A percentile compares a stretch with the other conserved stretches of the same genome.
Conservation (phyloP, 257 asterid genomes). For the Solanum commersonii region DNA sequence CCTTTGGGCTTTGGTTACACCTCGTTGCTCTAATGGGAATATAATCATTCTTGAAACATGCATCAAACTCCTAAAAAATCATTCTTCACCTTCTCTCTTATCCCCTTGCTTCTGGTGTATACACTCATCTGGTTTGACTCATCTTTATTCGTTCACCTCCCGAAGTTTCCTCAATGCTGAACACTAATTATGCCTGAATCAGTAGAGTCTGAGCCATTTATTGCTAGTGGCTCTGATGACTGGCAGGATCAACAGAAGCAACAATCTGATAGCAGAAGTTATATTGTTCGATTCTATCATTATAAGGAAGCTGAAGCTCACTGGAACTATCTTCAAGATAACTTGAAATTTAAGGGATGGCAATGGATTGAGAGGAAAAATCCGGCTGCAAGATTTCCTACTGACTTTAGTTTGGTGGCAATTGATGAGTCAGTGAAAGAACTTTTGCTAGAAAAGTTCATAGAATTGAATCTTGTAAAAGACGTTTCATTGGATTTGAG, state of each 20-base stretch:
- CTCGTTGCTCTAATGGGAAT: background rate
- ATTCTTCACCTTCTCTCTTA: background rate
- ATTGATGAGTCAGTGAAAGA: slow-evolving; percentile 44
- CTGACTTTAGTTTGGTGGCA: slow-evolving; percentile 75
- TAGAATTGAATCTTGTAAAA: slow-evolving; percentile 62
- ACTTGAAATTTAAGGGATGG: slow-evolving; percentile 62
- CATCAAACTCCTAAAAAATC: background rate
- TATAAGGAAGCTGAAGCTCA: slow-evolving; percentile 46
- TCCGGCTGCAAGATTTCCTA: slow-evolving; percentile 66
- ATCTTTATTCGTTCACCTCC: background rate
- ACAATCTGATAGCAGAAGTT: slow-evolving; percentile 21
- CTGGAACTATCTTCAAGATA: slow-evolving; percentile 41
- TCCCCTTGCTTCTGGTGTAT: background rate
- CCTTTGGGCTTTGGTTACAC: background rate
- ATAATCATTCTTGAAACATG: background rate
- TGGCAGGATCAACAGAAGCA: background rate
- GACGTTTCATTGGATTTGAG: slow-evolving; percentile 75
- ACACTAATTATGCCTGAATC: background rate
- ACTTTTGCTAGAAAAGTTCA: slow-evolving; percentile 44
- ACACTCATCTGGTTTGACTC: background rate
- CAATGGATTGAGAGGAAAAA: slow-evolving; percentile 79
- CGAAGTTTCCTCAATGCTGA: background rate
- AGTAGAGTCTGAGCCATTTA: background rate
- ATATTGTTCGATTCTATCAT: slow-evolving; percentile 55
- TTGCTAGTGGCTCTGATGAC: background rate